Percentiles rank a stretch among this genome's conserved stretches.
Conservation (phyloP, 148 eudicot species). For the Fagopyrum tataricum region DNA sequence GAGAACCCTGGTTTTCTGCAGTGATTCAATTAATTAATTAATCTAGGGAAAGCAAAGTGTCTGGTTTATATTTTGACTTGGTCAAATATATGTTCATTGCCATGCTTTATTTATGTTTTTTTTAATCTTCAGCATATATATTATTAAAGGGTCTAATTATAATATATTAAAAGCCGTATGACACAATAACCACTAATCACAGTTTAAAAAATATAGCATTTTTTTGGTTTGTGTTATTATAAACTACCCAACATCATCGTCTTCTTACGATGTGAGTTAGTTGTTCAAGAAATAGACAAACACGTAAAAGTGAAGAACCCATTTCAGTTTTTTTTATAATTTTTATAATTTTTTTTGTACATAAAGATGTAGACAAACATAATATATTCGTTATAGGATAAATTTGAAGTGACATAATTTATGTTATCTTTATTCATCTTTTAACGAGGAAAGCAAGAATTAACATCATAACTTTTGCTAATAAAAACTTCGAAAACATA, state of each 20-base stretch:
- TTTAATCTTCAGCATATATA: not conserved
- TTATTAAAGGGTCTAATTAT: not conserved
- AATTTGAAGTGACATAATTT: not conserved
- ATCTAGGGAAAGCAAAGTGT: slow-evolving; percentile 1
- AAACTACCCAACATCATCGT: not conserved
- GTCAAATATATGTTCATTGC: not conserved
- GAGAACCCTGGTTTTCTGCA: slow-evolving; percentile 4
- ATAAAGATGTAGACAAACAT: not conserved
- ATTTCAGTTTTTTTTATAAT: too few relatives aligned
- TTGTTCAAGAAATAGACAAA: not conserved
- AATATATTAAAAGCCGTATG: not conserved
- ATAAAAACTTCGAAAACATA: too few relatives aligned
- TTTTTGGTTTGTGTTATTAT: not conserved
- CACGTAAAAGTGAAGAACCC: not conserved
- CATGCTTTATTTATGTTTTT: not conserved
- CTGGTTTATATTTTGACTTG: slow-evolving; percentile 1
- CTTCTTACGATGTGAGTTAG: not conserved
- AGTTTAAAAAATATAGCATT: not conserved
- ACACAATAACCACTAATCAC: not conserved
- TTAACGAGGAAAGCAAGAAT: too few relatives aligned
- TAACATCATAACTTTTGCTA: too few relatives aligned
- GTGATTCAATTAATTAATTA: not conserved
- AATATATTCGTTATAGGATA: not conserved
- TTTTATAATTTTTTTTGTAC: too few relatives aligned
- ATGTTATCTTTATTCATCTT: too few relatives aligned